Percentiles rank a stretch among this genome's conserved stretches.
Evolutionary conservation across 176 grass and related monocot species (phyloP).

Genomic region (Cenchrus fungigraminus): DNA sequence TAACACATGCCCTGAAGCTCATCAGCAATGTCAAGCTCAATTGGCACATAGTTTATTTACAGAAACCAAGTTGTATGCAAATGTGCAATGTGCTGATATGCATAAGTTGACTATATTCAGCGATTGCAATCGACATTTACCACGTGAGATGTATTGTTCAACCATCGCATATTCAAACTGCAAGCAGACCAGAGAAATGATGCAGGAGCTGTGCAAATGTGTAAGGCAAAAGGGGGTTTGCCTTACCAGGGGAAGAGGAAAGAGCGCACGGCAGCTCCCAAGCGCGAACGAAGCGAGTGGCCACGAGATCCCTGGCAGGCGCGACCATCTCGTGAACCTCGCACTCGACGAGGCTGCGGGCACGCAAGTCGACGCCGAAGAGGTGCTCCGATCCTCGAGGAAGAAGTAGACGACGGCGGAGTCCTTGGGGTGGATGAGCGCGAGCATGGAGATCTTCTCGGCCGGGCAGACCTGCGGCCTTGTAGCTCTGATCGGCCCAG

Average conservation of each 20-base stretch:
- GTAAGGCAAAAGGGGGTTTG: too few relatives aligned
- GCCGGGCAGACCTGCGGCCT: background rate
- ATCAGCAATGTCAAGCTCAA: too few relatives aligned
- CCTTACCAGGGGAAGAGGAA: background rate
- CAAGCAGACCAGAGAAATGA: too few relatives aligned
- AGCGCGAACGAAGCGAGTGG: background rate
- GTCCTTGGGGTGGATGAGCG: background rate
- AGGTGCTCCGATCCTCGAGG: background rate
- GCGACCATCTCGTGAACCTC: background rate
- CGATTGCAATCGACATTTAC: too few relatives aligned
- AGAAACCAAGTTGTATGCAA: too few relatives aligned
- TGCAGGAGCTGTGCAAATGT: too few relatives aligned
- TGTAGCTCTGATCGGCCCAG: background rate
- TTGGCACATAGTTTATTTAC: too few relatives aligned
- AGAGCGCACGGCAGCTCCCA: background rate
- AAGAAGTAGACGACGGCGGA: slow-evolving; percentile 6
- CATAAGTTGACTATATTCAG: too few relatives aligned
- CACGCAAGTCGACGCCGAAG: background rate
- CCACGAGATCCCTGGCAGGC: background rate
- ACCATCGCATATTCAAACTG: too few relatives aligned
- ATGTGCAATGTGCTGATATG: too few relatives aligned
- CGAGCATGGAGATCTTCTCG: background rate
- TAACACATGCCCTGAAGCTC: too few relatives aligned
- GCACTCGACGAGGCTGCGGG: background rate
- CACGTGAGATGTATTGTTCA: too few relatives aligned